Percentiles rank a stretch among this genome's conserved stretches.
Conservation (phyloP, 2,329 filamentous ascomycete genomes). For the Claviceps sp. region DNA sequence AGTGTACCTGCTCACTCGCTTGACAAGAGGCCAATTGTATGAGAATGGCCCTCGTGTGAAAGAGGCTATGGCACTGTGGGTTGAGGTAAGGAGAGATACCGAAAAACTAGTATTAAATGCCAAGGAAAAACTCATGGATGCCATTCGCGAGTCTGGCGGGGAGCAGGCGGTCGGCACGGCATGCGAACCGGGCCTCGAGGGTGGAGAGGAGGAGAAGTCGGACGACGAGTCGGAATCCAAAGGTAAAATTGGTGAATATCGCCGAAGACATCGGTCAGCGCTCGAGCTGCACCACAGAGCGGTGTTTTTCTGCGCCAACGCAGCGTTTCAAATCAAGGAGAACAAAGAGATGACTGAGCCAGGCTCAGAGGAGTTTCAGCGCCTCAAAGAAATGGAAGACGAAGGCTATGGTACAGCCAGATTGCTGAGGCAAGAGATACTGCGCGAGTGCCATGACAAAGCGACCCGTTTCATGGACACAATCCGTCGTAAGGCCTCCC, state of each 20-base stretch:
- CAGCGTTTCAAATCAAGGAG: conserved; percentile 70
- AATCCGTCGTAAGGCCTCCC: conserved; percentile 38
- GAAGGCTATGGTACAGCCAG: conserved; percentile 70
- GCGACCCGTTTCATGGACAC: conserved; percentile 42
- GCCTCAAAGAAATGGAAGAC: conserved; percentile 56
- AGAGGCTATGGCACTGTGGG: conserved; percentile 60
- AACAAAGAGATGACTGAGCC: conserved; percentile 50
- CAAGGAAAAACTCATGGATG: conserved; percentile 44
- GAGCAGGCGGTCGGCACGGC: conserved; percentile 4
- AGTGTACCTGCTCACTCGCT: conserved; percentile 44
- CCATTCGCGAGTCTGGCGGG: conserved; percentile 23
- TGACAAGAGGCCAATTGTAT: conserved; percentile 63
- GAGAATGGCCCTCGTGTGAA: conserved; percentile 58
- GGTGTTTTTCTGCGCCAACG: conserved; percentile 74
- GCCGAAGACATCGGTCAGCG: conserved; percentile 53
- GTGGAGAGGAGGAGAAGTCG: conserved; percentile 5
- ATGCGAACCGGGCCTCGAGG: conserved; percentile 1
- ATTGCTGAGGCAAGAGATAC: conserved; percentile 59
- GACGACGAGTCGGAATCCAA: conserved; percentile 20
- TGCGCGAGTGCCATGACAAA: conserved; percentile 37
- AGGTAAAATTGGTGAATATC: conserved; percentile 40
- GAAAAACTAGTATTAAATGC: conserved; percentile 46
- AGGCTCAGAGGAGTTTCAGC: conserved; percentile 52
- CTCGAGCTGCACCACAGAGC: conserved; percentile 73
- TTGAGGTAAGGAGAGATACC: conserved; percentile 37